These are phyloP conservation scores for Xanthoconium purpureum DNA, from an alignment of 768 basidiomycete species.

Conservation along the genomic window DNA sequence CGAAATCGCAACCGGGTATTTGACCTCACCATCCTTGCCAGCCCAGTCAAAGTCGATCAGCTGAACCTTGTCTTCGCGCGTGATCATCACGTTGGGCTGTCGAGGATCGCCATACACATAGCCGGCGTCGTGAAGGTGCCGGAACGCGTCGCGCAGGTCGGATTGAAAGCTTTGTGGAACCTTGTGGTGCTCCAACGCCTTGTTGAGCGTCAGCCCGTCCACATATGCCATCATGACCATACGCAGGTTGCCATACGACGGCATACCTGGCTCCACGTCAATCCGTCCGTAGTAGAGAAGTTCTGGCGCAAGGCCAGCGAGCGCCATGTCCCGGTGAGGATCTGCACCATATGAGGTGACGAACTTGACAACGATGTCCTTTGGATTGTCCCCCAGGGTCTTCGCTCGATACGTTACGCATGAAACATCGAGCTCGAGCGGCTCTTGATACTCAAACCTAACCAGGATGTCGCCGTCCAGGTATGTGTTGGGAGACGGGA, in stretches of 20 bases:
- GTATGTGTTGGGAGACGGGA: constrained; percentile 17
- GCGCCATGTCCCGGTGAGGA: constrained; percentile 34
- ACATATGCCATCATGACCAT: background rate
- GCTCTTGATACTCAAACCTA: constrained; percentile 18
- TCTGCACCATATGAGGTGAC: constrained; percentile 31
- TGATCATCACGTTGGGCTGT: constrained; percentile 30
- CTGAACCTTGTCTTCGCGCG: background rate
- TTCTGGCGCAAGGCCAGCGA: constrained; percentile 23
- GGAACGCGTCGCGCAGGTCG: constrained; percentile 21
- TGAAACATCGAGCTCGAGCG: constrained; percentile 13
- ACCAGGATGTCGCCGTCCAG: background rate
- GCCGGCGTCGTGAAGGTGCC: constrained; percentile 26
- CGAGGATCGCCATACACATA: constrained; percentile 42
- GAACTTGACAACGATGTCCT: constrained; percentile 37
- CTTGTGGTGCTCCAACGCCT: background rate
- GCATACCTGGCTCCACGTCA: background rate
- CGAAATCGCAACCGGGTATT: background rate
- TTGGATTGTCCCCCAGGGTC: background rate
- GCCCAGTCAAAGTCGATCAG: constrained; percentile 11
- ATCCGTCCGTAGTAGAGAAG: constrained; percentile 32
- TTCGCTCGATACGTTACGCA: constrained; percentile 28
- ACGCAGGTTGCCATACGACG: constrained; percentile 14
- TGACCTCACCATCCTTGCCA: background rate
- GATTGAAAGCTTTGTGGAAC: constrained; percentile 1
- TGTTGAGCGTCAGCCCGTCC: background rate